Evolutionary conservation across 345 rosid species (phyloP), one percentile per base, ranked within the genome.

Genomic region (Acer campestre): DNA sequence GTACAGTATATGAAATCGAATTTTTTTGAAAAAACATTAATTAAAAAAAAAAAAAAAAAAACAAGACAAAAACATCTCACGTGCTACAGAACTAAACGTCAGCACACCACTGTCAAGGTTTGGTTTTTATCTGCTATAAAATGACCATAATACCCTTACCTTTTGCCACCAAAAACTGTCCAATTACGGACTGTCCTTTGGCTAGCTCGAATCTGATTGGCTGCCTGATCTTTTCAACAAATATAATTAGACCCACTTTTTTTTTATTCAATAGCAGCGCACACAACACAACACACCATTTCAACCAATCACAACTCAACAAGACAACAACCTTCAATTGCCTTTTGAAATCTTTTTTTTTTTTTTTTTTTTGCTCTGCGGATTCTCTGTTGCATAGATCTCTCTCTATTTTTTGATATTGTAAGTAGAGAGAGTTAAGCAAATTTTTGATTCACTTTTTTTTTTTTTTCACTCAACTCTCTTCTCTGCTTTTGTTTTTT

Each of bases 261-360:
- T 66, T 75, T 75, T 65, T 58, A 25, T 71, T 59, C 63, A 22
- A 74, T 77, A 7, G 72, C 75, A 56, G 85, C 78, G 84, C 89
- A 89, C 87, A 78, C 85, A 61, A 59, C 87, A 79, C 85, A 51
- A 53, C 82, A 61, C 82, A 56, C 64, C 77, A 53, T 49, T 25
- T 68, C 84, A 62, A 71, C 91, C 96, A 93, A 91, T 91, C 92
- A 86, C 88, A 89, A 84, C 92, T 80, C 89, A 83, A 86, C 88
- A 89, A 84, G 91, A 80, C 89, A 83, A 86, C 92, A 92, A 46
- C 85, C 72, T 87, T 87, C 89, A 86, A 89, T 77, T 66, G 76
- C 77, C 40, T 70, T 62, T 78, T 7, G 10, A 42, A 42, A 29
- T 29, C 3, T 2, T 11, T 70, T 72, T 51, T 14, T 51, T 4